Evolutionary conservation across 2,329 filamentous ascomycete species (phyloP).

Genomic region (Neopestalotiopsis rosae): DNA sequence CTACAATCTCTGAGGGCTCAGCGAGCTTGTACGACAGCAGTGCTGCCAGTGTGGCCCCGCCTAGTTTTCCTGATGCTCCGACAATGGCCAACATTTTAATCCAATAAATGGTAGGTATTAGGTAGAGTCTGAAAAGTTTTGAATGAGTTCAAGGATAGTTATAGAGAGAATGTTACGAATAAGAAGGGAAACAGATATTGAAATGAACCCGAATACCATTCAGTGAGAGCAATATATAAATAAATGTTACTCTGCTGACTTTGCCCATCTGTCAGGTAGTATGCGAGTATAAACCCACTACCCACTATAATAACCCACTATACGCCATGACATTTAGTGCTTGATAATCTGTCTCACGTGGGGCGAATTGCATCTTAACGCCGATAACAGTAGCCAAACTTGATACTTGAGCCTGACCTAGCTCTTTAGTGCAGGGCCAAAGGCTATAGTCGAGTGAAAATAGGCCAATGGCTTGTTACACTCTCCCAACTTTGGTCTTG

Average conservation of each 20-base stretch:
- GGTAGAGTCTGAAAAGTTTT: neutral
- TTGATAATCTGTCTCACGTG: neutral
- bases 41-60: conserved; percentile 54
- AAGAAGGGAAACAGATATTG: neutral
- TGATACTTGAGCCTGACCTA: neutral
- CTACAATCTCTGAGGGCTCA: conserved; percentile 29
- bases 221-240: neutral
- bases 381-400: neutral
- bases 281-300: neutral
- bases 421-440: neutral
- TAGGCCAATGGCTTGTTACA: neutral
- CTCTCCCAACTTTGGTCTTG: neutral
- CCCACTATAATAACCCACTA: conserved; percentile 1
- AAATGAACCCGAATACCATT: neutral
- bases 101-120: neutral
- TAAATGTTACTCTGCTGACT: neutral
- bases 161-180: no score
- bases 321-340: neutral
- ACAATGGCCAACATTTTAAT: conserved; percentile 48
- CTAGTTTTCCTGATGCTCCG: conserved; percentile 58
- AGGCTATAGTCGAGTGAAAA: neutral
- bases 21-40: conserved; percentile 45
- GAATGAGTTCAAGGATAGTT: no score
- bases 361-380: conserved; percentile 3
- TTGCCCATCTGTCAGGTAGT: neutral